phyloP scores from a whole-genome alignment of 1,284 basidiomycete genomes.

The Phylloporus gajari region DNA sequence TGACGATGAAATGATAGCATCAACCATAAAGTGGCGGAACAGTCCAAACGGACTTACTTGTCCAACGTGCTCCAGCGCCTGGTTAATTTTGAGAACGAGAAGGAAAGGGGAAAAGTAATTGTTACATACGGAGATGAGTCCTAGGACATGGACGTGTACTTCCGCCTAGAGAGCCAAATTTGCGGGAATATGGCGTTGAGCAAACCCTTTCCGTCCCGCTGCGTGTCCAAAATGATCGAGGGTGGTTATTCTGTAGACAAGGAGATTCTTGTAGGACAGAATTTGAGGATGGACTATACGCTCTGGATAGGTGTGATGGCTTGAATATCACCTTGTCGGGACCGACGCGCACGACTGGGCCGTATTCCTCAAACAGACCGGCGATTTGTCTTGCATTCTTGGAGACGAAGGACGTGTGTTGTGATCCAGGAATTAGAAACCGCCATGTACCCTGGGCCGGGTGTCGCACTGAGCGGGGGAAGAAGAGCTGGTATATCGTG shows the following conservation, averaged over 20 bases:
- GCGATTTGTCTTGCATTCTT: slow-evolving; percentile 76
- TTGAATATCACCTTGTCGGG: slow-evolving; percentile 81
- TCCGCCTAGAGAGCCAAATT: slow-evolving; percentile 72
- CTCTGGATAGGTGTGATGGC: slow-evolving; percentile 68
- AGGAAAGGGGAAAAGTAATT: slow-evolving; percentile 12
- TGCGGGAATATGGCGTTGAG: slow-evolving; percentile 72
- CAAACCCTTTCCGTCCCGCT: slow-evolving; percentile 75
- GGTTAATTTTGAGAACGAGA: slow-evolving; percentile 47
- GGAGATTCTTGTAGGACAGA: slow-evolving; percentile 79
- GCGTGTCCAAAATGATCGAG: slow-evolving; percentile 73
- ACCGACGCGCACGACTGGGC: slow-evolving; percentile 79
- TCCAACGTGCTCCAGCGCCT: slow-evolving; percentile 60
- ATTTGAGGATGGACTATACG: slow-evolving; percentile 77
- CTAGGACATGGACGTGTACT: slow-evolving; percentile 62
- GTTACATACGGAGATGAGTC: slow-evolving; percentile 64
- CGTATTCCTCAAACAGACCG: slow-evolving; percentile 73
- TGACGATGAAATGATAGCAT: slow-evolving; percentile 70
- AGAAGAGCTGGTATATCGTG: slow-evolving; percentile 61
- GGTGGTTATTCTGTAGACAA: slow-evolving; percentile 74
- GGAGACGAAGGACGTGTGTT: slow-evolving; percentile 74
- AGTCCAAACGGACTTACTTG: slow-evolving; percentile 70
- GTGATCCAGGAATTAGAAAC: slow-evolving; percentile 77
- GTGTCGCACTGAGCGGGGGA: slow-evolving; percentile 78
- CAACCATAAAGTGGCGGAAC: slow-evolving; percentile 81
- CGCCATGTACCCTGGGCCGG: slow-evolving; percentile 81